Conservation (phyloP, 2,329 filamentous ascomycete genomes). For the Fusarium nygamai region DNA sequence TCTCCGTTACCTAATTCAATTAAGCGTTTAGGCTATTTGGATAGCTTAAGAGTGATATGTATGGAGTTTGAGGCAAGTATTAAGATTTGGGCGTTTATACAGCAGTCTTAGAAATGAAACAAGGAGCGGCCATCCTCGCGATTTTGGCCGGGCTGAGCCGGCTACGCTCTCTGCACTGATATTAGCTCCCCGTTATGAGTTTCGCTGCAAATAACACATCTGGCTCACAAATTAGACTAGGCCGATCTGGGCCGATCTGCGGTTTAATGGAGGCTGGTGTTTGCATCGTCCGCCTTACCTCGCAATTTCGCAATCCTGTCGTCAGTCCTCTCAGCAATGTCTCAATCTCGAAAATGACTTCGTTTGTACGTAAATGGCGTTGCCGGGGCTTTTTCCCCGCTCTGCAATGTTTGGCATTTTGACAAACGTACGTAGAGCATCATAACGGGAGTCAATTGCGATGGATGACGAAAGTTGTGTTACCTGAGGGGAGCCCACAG, state of each 20-base stretch:
- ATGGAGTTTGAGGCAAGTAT: neutral
- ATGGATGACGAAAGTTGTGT: neutral
- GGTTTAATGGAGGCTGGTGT: neutral
- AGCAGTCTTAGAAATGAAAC: neutral
- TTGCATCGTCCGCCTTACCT: neutral
- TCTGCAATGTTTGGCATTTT: too few species aligned
- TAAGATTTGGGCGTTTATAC: neutral
- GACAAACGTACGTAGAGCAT: neutral
- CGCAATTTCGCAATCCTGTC: slow-evolving; percentile 7
- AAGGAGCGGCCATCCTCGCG: accelerated
- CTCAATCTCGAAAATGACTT: neutral
- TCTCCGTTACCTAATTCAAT: neutral
- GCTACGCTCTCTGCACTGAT: too few species aligned
- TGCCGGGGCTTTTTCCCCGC: neutral
- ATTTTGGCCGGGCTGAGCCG: neutral
- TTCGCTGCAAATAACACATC: too few species aligned
- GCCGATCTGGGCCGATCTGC: too few species aligned
- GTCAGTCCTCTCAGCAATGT: neutral
- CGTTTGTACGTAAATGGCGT: slow-evolving; percentile 4
- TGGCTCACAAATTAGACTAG: too few species aligned
- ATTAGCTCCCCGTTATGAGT: too few species aligned
- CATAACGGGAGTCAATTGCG: neutral
- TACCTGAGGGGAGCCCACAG: neutral
- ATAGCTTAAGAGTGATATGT: neutral
- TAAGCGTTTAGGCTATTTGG: neutral